A percentile compares a stretch with the other conserved stretches of the same genome.
phyloP scores from a whole-genome alignment of 805 yeast genomes.

The Candida morakotiae region DNA sequence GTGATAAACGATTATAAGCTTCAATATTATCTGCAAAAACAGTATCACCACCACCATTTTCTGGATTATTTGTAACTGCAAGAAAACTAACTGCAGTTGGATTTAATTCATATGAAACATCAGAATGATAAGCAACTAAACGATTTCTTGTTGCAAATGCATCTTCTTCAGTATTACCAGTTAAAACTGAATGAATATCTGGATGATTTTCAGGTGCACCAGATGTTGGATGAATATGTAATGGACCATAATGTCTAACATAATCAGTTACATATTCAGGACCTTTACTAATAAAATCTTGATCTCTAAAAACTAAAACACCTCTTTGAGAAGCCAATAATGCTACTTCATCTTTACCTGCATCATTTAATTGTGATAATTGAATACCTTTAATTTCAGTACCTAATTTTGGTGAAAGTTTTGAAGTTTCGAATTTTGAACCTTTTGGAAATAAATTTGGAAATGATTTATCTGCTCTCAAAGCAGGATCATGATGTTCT shows the following conservation, averaged over 20 bases:
- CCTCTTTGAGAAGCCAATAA: conserved; percentile 63
- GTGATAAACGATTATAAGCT: conserved; percentile 37
- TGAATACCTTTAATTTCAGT: conserved; percentile 59
- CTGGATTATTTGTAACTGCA: conserved; percentile 34
- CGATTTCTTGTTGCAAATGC: conserved; percentile 19
- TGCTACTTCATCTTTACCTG: conserved; percentile 66
- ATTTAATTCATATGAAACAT: conserved; percentile 37
- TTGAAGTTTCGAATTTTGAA: conserved; percentile 25
- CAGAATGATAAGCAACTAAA: conserved; percentile 33
- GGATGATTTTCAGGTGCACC: conserved; percentile 32
- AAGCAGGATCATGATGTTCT: conserved; percentile 56
- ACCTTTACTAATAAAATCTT: conserved; percentile 48
- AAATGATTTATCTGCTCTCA: conserved; percentile 51
- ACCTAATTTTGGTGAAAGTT: conserved; percentile 68
- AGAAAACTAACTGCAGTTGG: conserved; percentile 38
- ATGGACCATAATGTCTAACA: conserved; percentile 31
- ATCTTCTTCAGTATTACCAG: conserved; percentile 13
- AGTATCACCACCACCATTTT: conserved; percentile 39
- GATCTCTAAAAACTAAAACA: conserved; percentile 61
- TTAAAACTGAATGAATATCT: conserved; percentile 26
- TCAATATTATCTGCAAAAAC: conserved; percentile 36
- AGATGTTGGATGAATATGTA: conserved; percentile 46
- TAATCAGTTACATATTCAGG: conserved; percentile 28
- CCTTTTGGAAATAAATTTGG: conserved; percentile 43
- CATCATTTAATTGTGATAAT: conserved; percentile 46